A percentile compares a stretch with the other conserved stretches of the same genome.
These are phyloP conservation scores for Verticillium zaregamsianum DNA, from an alignment of 2,329 filamentous ascomycete genomes.

Conservation along the genomic window DNA sequence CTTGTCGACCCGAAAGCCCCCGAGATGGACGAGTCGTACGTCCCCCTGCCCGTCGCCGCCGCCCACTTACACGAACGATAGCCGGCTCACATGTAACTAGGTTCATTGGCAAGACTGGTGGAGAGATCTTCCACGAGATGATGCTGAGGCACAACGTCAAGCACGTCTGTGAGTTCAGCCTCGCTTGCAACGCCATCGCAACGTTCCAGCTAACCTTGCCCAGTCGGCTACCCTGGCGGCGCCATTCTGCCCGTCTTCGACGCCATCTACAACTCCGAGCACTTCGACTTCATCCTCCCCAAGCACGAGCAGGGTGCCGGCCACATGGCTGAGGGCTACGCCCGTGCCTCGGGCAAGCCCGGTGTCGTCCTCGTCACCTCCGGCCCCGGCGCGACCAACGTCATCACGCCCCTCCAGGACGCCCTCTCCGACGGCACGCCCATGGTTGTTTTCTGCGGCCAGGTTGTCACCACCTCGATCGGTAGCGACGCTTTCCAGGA, in stretches of 20 bases:
- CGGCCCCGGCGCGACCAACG: slow-evolving; percentile 92
- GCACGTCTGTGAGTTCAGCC: slow-evolving; percentile 73
- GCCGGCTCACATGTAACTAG: slow-evolving; percentile 31
- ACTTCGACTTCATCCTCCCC: slow-evolving; percentile 94
- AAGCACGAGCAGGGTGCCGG: slow-evolving; percentile 96
- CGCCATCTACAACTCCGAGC: slow-evolving; percentile 95
- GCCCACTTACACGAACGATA: slow-evolving; percentile 6
- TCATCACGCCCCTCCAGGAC: slow-evolving; percentile 94
- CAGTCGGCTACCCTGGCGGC: slow-evolving; percentile 87
- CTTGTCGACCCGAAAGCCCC: slow-evolving; percentile 55
- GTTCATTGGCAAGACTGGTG: slow-evolving; percentile 92
- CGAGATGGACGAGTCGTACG: slow-evolving; percentile 79
- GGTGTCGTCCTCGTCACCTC: slow-evolving; percentile 97
- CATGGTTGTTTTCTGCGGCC: slow-evolving; percentile 91
- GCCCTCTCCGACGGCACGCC: slow-evolving; percentile 93
- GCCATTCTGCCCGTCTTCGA: slow-evolving; percentile 98
- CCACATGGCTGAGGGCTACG: slow-evolving; percentile 98
- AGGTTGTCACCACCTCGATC: slow-evolving; percentile 86
- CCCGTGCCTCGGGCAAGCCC: slow-evolving; percentile 86
- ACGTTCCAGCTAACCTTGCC: slow-evolving; percentile 6
- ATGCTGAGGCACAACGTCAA: slow-evolving; percentile 91
- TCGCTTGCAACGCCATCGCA: not conserved
- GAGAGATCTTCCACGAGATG: slow-evolving; percentile 99
- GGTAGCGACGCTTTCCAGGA: slow-evolving; percentile 92
- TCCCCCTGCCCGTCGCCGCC: slow-evolving; percentile 14